These are phyloP conservation scores for Crucihimalaya himalaica DNA, from an alignment of 345 rosid genomes.

Conservation along the genomic window DNA sequence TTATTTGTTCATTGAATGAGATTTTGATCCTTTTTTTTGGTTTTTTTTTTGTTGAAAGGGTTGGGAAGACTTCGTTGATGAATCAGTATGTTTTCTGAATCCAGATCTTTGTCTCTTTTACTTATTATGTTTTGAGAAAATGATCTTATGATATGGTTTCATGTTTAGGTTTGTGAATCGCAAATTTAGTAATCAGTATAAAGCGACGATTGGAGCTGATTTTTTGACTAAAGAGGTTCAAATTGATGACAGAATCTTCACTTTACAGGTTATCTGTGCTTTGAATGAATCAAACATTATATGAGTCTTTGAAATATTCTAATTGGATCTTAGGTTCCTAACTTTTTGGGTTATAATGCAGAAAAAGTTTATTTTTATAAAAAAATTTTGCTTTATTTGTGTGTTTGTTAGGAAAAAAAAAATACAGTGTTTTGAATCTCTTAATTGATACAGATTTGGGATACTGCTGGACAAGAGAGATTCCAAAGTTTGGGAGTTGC, in stretches of 20 bases:
- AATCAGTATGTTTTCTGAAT: constrained; percentile 66
- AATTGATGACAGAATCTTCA: constrained; percentile 84
- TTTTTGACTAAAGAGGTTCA: constrained; percentile 91
- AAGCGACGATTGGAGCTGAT: constrained; percentile 95
- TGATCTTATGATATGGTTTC: not conserved
- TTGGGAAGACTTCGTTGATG: constrained; percentile 93
- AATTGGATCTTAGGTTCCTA: constrained; percentile 5
- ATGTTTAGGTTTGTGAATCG: constrained; percentile 79
- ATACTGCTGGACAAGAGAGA: constrained; percentile 91
- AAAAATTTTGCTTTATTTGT: not conserved
- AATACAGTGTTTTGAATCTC: not conserved
- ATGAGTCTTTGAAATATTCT: constrained; percentile 27
- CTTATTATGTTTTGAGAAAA: not conserved
- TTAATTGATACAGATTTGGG: constrained; percentile 59
- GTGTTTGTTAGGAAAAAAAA: not conserved
- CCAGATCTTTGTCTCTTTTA: constrained; percentile 14
- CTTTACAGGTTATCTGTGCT: constrained; percentile 65
- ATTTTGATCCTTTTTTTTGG: not conserved
- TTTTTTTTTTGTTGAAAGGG: constrained; percentile 45
- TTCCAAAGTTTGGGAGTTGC: constrained; percentile 92
- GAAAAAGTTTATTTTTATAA: not conserved
- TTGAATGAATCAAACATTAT: constrained; percentile 3
- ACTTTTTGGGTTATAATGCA: not conserved
- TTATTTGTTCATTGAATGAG: not conserved
- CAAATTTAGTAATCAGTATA: constrained; percentile 90